Base-by-base conservation (phyloP, 2,329 filamentous ascomycete species). In the Alternaria triticina region DNA sequence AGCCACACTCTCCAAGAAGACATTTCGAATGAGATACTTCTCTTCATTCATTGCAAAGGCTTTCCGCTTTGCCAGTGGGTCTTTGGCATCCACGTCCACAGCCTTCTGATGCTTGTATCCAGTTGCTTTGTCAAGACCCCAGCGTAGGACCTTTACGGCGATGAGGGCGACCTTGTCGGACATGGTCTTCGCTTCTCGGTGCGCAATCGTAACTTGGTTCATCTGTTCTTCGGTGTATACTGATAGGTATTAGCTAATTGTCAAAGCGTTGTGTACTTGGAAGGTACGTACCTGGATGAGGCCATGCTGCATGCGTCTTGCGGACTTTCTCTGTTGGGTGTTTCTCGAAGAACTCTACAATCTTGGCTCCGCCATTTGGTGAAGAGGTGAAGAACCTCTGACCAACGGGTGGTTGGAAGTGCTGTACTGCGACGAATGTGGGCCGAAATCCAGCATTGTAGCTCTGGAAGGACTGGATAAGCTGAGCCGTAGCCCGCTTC, bases 1-100 rank as follows among this genome's bases (percentile, higher is more conserved):
- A 12, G 96, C 96, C 43, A 99, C 93, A 52, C 91, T 94, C 80
- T 99, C 96, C 33, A 99, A 86, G 80, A 99, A 99, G 70, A 99
- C 87, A 76, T 97, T 95, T 7, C 95, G 88, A 52, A 92, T 88
- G 72, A 97, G 85, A 90, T 96, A 99, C 82, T 98, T 96, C 6
- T 90, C 84, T 78, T 97, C 94, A 0, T 88, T 96, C 85, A 92
- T 92, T 33, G 79, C 78, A 73, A 87, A 97, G 74, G 77, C 90
- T 82, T 84, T 87, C 74, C 60, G 87, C 0, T 87, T 89, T 8
- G 88, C 87, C 62, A 75, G 77, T 28, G 81, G 78, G 62, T 82
- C 77, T 59, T 80, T 79, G 17, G 75, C 61, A 47, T 75, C 72
- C 13, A 78, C 64, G 6, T 72, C 72, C 3, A 82, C 80, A 3